These are phyloP conservation scores for Emiliania huxleyi DNA, from an alignment of 78 protist genomes.

Conservation along the genomic window DNA sequence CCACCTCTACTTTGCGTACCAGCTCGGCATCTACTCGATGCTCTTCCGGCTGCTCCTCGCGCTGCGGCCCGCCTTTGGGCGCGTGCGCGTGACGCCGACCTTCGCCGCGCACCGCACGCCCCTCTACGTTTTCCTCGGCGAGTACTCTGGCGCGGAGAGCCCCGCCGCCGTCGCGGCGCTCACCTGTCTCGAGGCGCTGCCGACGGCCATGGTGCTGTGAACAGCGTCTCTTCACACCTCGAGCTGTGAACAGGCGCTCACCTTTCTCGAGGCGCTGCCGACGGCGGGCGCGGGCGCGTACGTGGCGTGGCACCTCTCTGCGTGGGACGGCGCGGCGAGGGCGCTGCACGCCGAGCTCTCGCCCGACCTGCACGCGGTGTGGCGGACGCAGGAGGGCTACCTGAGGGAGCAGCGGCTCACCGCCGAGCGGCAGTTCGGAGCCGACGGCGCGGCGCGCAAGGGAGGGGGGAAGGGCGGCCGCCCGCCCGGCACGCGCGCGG, in stretches of 20 bases:
- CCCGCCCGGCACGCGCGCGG: too few species aligned
- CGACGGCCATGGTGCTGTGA: too few species aligned
- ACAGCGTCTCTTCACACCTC: neutral
- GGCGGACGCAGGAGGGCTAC: neutral
- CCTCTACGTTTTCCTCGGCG: neutral
- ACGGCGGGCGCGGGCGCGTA: neutral
- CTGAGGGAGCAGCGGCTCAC: neutral
- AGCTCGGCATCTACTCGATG: neutral
- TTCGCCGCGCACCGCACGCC: neutral
- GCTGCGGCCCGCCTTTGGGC: neutral
- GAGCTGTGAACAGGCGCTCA: too few species aligned
- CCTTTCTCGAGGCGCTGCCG: too few species aligned
- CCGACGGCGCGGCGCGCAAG: too few species aligned
- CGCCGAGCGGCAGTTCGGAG: neutral
- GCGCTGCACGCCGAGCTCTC: neutral
- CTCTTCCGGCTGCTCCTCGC: neutral
- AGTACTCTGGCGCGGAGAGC: neutral
- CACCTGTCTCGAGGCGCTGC: neutral
- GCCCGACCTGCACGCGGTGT: neutral
- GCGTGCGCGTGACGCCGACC: neutral
- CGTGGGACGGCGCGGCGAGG: neutral
- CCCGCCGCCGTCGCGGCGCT: neutral
- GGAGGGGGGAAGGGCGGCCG: too few species aligned
- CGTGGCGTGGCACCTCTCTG: neutral
- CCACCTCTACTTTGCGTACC: neutral